Base-by-base conservation (phyloP, 768 basidiomycete species). In the Trametes villosa region DNA sequence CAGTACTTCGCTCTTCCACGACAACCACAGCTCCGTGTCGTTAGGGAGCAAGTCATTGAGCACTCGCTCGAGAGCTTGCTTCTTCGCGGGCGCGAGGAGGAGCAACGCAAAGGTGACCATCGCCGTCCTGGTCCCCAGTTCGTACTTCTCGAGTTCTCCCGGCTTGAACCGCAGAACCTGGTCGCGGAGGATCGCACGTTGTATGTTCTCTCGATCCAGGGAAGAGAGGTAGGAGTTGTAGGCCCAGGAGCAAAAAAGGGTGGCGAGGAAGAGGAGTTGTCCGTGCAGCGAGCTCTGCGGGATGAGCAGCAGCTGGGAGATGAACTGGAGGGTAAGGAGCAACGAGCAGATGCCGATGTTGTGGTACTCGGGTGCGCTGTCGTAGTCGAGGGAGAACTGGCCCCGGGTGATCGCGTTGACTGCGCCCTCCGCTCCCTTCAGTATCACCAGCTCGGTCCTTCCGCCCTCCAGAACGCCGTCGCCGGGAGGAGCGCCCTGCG, bases 391-490 rank as follows among this genome's bases (percentile, higher is more conserved):
- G 11, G 41, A 29, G 36, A 61, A 61, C 1, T 34, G 46, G 3
- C 59, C 59, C 46, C 59, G 20, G 7, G 59, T 61, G 29, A 61
- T 42, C 29, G 59, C 36, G 33, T 54, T 61, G 36, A 61, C 59
- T 2, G 59, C 59, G 8, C 53, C 53, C 20, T 61, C 59, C 12
- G 31, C 12, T 7, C 59, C 59, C 38, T 31, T 47, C 29, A 61
- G 20, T 8, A 61, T 30, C 18, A 55, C 40, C 2, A 53, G 17
- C 29, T 44, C 45, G 20, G 30, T 15, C 3, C 27, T 12, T 6
- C 45, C 45, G 22, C 20, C 38, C 9, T 53, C 27, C 36, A 50
- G 13, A 9, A 40, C 44, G 1, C 58, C 58, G 33, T 52, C 58
- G 1, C 58, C 49, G 17, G n/a, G 34, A 11, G 58, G 58, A 6